Percentiles rank a stretch among this genome's conserved stretches.
phyloP scores from a whole-genome alignment of 495 filamentous ascomycete species.

The Trichocladium antarcticum region DNA sequence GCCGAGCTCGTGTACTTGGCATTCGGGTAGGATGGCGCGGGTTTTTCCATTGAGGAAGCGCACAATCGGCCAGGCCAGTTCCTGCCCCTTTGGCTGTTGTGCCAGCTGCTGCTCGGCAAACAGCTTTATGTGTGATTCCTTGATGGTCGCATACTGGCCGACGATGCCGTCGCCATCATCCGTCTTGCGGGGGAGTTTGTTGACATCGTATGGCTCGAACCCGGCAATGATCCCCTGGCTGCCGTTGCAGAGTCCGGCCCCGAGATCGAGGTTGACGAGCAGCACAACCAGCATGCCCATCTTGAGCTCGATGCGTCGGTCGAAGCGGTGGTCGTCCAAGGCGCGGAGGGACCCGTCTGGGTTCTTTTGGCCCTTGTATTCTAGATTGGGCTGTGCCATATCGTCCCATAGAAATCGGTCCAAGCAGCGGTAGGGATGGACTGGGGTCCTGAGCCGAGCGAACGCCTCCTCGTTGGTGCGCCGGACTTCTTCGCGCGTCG shows the following conservation, averaged over 20 bases:
- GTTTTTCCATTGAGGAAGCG: conserved; percentile 44
- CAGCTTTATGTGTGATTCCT: conserved; percentile 19
- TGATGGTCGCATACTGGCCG: conserved; percentile 36
- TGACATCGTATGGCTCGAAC: conserved; percentile 55
- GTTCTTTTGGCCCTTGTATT: conserved; percentile 49
- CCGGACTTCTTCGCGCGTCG: conserved; percentile 32
- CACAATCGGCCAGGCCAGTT: conserved; percentile 59
- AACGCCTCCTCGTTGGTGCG: conserved; percentile 31
- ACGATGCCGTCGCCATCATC: conserved; percentile 9
- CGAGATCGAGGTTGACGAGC: conserved; percentile 76
- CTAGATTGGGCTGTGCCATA: conserved; percentile 50
- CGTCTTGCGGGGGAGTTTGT: conserved; percentile 33
- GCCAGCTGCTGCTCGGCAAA: conserved; percentile 25
- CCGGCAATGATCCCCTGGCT: conserved; percentile 72
- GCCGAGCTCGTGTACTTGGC: conserved; percentile 38
- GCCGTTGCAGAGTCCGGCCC: conserved; percentile 72
- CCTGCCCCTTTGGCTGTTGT: background rate
- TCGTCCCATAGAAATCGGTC: conserved; percentile 47
- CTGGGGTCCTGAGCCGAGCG: conserved; percentile 24
- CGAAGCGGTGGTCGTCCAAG: conserved; percentile 43
- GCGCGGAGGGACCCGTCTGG: conserved; percentile 56
- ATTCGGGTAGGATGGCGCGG: conserved; percentile 38
- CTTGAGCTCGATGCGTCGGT: conserved; percentile 54
- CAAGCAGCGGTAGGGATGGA: conserved; percentile 58
- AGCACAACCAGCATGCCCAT: conserved; percentile 86